Percentiles rank a stretch among this genome's conserved stretches.
phyloP scores from a whole-genome alignment of 805 yeast species.

The Candida parachauliodes region DNA sequence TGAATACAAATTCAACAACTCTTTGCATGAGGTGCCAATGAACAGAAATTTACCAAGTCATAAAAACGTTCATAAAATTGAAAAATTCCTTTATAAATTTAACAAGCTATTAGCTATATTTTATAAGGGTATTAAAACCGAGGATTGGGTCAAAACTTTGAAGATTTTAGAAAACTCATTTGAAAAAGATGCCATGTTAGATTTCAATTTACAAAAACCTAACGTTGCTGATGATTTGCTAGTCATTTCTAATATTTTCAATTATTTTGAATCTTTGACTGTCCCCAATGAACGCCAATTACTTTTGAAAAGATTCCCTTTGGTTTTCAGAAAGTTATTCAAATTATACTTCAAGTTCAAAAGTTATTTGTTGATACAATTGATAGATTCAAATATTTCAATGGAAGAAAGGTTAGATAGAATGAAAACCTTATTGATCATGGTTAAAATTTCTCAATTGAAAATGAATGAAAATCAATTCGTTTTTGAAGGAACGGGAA shows the following conservation, averaged over 20 bases:
- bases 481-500: slow-evolving; percentile 32
- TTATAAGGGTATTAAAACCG: slow-evolving; percentile 52
- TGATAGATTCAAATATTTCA: slow-evolving; percentile 58
- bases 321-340: slow-evolving; percentile 62
- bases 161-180: slow-evolving; percentile 71
- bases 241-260: slow-evolving; percentile 62
- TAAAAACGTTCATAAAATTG: slow-evolving; percentile 47
- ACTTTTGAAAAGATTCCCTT: slow-evolving; percentile 52
- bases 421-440: slow-evolving; percentile 65
- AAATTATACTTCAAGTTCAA: slow-evolving; percentile 66
- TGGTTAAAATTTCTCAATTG: slow-evolving; percentile 60
- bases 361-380: slow-evolving; percentile 57
- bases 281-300: slow-evolving; percentile 42
- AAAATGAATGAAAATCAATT: slow-evolving; percentile 56
- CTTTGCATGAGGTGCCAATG: slow-evolving; percentile 44
- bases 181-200: slow-evolving; percentile 56
- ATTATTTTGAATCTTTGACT: slow-evolving; percentile 61
- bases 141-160: slow-evolving; percentile 77
- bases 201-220: slow-evolving; percentile 42
- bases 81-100: slow-evolving; percentile 57
- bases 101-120: slow-evolving; percentile 60
- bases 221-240: slow-evolving; percentile 51
- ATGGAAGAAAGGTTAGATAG: slow-evolving; percentile 58
- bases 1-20: slow-evolving; percentile 40
- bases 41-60: slow-evolving; percentile 45